A percentile compares a stretch with the other conserved stretches of the same genome.
Conservation (phyloP, 2,329 filamentous ascomycete genomes). For the Chaetomiaceae sp. region DNA sequence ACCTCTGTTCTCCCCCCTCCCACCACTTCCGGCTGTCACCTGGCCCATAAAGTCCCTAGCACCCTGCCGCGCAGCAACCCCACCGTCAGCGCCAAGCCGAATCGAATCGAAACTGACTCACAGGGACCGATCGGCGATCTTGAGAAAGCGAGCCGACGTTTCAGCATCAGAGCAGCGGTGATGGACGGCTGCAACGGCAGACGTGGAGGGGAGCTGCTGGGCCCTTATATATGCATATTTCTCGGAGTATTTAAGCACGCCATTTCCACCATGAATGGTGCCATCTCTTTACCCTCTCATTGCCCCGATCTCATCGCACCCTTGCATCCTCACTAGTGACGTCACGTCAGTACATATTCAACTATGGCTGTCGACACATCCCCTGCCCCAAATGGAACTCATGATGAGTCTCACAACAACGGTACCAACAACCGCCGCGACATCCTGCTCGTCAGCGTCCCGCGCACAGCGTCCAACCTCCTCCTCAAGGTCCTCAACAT, state of each 20-base stretch:
- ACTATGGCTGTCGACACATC: not conserved
- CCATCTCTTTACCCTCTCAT: not conserved
- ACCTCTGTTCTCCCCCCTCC: too few species aligned
- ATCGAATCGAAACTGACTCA: not conserved
- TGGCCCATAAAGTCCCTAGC: not conserved
- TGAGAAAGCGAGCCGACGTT: not conserved
- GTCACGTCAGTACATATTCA: not conserved
- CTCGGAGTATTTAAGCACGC: not conserved
- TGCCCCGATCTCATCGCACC: not conserved
- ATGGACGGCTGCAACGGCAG: not conserved
- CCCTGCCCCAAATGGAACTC: too few species aligned
- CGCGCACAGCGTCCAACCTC: slow-evolving; percentile 32
- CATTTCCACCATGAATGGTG: not conserved
- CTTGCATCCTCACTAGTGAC: not conserved
- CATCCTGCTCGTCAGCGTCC: slow-evolving; percentile 9
- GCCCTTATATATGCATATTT: not conserved
- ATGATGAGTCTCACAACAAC: too few species aligned
- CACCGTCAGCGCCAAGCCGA: not conserved
- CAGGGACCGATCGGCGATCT: not conserved
- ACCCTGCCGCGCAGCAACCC: not conserved
- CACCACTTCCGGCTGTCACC: not conserved
- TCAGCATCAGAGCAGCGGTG: not conserved
- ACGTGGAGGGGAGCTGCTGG: not conserved
- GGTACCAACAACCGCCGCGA: not conserved
- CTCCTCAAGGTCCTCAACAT: slow-evolving; percentile 31